Evolutionary conservation across 1,139 yeast species (phyloP).

Genomic region (Tardiomyces depauwii): DNA sequence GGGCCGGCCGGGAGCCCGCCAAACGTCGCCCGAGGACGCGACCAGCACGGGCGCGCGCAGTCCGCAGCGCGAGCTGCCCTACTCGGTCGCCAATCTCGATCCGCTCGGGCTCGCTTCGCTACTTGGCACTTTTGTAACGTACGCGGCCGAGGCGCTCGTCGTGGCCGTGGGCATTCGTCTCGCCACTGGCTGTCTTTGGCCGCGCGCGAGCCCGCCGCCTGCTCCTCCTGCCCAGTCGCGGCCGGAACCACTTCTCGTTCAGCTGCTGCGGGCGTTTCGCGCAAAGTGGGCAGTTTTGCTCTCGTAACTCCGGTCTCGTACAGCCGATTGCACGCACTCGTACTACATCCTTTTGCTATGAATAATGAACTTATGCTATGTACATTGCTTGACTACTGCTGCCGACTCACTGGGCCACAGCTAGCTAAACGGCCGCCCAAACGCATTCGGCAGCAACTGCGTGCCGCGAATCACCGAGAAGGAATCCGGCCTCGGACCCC

Average conservation of each 20-base stretch:
- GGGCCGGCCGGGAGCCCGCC: not conserved
- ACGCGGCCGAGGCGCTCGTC: not conserved
- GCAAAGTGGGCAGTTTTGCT: not conserved
- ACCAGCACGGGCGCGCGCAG: not conserved
- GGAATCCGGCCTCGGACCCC: constrained; percentile 25
- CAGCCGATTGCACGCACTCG: too few species aligned
- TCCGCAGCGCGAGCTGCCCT: constrained; percentile 8
- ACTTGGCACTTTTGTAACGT: not conserved
- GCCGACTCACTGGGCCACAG: too few species aligned
- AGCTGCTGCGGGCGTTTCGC: not conserved
- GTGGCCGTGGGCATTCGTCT: not conserved
- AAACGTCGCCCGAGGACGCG: not conserved
- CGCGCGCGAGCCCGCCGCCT: not conserved
- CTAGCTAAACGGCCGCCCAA: not conserved
- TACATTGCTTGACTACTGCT: too few species aligned
- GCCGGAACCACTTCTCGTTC: not conserved
- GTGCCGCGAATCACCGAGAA: constrained; percentile 22
- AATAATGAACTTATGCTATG: too few species aligned
- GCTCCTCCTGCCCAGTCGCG: not conserved
- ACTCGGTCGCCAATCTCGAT: constrained; percentile 16
- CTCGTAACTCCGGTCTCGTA: not conserved
- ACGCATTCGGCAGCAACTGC: constrained; percentile 19
- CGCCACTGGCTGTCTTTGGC: not conserved
- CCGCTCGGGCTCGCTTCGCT: constrained; percentile 13
- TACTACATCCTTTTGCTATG: too few species aligned